Conservation (phyloP, 805 yeast species). For the Scheffersomyces lignosus region DNA sequence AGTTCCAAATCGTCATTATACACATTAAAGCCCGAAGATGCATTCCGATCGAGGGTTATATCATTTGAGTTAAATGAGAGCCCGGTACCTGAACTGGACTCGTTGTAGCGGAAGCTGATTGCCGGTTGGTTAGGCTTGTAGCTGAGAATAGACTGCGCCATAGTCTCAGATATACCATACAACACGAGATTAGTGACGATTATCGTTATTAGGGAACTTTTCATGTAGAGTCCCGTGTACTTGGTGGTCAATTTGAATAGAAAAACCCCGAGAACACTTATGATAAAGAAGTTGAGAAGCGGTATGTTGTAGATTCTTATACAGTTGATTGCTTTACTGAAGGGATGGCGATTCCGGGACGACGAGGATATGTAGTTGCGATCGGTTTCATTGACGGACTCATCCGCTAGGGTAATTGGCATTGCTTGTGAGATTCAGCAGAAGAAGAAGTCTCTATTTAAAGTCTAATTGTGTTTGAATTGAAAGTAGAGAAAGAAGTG, state of each 20-base stretch:
- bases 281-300: slow-evolving; percentile 52
- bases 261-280: slow-evolving; percentile 48
- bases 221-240: slow-evolving; percentile 61
- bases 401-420: slow-evolving; percentile 23
- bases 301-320: slow-evolving; percentile 52
- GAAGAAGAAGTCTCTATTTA: no score
- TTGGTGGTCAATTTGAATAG: slow-evolving; percentile 54
- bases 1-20: slow-evolving; percentile 20
- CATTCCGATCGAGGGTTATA: slow-evolving; percentile 1
- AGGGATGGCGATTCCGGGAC: slow-evolving; percentile 4
- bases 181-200: slow-evolving; percentile 76
- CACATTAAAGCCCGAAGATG: background rate
- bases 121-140: slow-evolving; percentile 22
- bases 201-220: slow-evolving; percentile 71
- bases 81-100: slow-evolving; percentile 7
- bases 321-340: slow-evolving; percentile 28
- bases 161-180: slow-evolving; percentile 86
- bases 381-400: slow-evolving; percentile 1
- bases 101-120: slow-evolving; percentile 20
- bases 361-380: background rate
- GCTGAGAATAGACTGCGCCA: slow-evolving; percentile 71
- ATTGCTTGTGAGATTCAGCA: slow-evolving; percentile 7
- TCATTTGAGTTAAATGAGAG: slow-evolving; percentile 22
- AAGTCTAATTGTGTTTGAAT: no score
- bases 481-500: no score